Percentiles rank a stretch among this genome's conserved stretches.
Evolutionary conservation across 306 rosid genomes (phyloP).

Genomic region (Crataegus laevigata): DNA sequence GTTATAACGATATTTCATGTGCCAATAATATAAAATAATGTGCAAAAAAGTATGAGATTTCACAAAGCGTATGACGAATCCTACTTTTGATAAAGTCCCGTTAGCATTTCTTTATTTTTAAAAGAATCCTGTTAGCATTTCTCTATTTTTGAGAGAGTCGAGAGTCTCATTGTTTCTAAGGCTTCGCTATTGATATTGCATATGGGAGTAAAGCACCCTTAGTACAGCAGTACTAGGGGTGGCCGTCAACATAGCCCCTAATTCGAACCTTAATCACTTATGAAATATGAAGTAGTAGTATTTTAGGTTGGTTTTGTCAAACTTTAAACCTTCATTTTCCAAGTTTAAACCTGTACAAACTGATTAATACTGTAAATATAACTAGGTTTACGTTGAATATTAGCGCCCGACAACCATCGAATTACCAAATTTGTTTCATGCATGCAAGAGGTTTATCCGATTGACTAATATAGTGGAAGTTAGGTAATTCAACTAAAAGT

Average conservation of each 20-base stretch:
- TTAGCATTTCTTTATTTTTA: too few species aligned
- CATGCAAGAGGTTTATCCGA: background rate
- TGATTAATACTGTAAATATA: background rate
- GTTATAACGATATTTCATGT: too few species aligned
- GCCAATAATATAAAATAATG: too few species aligned
- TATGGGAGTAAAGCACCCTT: too few species aligned
- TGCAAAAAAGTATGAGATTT: too few species aligned
- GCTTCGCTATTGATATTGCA: too few species aligned
- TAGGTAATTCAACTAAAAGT: background rate
- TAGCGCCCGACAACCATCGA: background rate
- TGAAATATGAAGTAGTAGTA: background rate
- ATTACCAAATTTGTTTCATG: background rate
- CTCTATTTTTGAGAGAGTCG: too few species aligned
- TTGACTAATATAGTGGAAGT: background rate
- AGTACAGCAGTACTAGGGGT: too few species aligned
- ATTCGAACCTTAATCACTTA: background rate
- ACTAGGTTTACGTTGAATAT: background rate
- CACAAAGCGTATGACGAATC: too few species aligned
- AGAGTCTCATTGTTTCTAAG: too few species aligned
- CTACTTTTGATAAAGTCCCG: too few species aligned
- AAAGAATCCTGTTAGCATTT: too few species aligned
- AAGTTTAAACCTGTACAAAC: background rate
- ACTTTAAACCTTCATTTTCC: background rate
- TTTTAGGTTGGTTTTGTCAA: background rate
- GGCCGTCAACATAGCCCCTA: background rate